These are phyloP conservation scores for Phytopythium vexans DNA, from an alignment of 352 stramenopile genomes.

Conservation along the genomic window DNA sequence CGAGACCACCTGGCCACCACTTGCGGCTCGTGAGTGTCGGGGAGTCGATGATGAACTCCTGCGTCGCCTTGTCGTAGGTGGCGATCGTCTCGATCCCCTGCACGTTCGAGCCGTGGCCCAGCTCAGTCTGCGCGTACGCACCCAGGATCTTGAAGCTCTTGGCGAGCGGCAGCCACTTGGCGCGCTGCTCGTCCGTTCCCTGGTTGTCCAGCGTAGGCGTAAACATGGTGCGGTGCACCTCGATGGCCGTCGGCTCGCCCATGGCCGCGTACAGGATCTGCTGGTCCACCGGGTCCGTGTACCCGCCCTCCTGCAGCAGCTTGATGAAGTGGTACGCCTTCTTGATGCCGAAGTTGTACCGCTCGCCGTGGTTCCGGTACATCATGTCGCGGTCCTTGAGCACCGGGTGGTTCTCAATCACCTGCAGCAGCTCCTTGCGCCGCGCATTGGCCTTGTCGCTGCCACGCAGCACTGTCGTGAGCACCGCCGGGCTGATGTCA, in stretches of 20 bases:
- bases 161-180: conserved; percentile 63
- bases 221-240: conserved; percentile 68
- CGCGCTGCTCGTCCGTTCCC: conserved; percentile 47
- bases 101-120: conserved; percentile 93
- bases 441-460: no score
- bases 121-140: conserved; percentile 95
- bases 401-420: no score
- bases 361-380: no score
- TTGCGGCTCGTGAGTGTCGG: conserved; percentile 93
- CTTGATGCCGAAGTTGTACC: conserved; percentile 16
- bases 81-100: conserved; percentile 91
- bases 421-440: no score
- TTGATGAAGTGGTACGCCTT: conserved; percentile 41
- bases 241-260: conserved; percentile 38
- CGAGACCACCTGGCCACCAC: conserved; percentile 95
- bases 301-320: conserved; percentile 24
- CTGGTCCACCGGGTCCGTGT: conserved; percentile 28
- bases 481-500: no score
- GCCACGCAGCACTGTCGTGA: no score
- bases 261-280: conserved; percentile 36
- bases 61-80: conserved; percentile 81
- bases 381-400: no score
- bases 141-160: conserved; percentile 69
- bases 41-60: conserved; percentile 94
- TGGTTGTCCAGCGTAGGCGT: conserved; percentile 72